Evolutionary conservation across 1,284 basidiomycete species (phyloP).

Genomic region (Fomitopsis palustris): DNA sequence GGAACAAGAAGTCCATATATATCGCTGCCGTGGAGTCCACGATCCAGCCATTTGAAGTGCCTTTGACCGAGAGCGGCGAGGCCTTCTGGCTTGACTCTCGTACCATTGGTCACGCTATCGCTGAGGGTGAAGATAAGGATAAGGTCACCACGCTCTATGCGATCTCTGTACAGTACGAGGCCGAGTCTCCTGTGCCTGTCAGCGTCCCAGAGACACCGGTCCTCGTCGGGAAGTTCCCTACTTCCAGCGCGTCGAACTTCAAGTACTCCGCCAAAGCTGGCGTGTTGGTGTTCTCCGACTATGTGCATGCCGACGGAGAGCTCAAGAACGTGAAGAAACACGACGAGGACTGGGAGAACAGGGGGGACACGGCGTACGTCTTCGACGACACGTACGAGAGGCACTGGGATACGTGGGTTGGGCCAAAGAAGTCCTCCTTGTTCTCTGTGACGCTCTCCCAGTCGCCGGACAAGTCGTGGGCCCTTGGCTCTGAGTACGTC

Average conservation of each 20-base stretch:
- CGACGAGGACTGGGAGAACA: constrained; percentile 67
- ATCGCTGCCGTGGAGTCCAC: constrained; percentile 52
- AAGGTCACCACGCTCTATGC: constrained; percentile 55
- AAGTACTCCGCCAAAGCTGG: constrained; percentile 52
- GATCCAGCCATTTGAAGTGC: constrained; percentile 45
- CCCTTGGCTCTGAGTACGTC: constrained; percentile 46
- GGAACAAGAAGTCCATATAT: constrained; percentile 68
- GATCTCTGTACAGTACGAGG: constrained; percentile 44
- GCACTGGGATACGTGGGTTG: constrained; percentile 90
- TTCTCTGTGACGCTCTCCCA: constrained; percentile 60
- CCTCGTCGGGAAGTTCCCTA: constrained; percentile 52
- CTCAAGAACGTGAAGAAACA: constrained; percentile 61
- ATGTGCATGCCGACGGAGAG: constrained; percentile 73
- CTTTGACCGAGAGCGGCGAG: constrained; percentile 62
- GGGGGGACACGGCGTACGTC: constrained; percentile 73
- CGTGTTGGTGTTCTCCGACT: constrained; percentile 70
- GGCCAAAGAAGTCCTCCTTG: constrained; percentile 65
- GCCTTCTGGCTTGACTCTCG: constrained; percentile 72
- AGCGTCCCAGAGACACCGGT: constrained; percentile 30
- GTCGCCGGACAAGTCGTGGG: constrained; percentile 47
- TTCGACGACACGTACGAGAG: constrained; percentile 77
- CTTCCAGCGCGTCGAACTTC: constrained; percentile 65
- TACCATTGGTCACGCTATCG: constrained; percentile 66
- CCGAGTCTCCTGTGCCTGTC: constrained; percentile 22
- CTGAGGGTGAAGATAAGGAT: constrained; percentile 42